Base-by-base conservation (phyloP, 179 eudicot species). In the Sideroxylon spinosum region DNA sequence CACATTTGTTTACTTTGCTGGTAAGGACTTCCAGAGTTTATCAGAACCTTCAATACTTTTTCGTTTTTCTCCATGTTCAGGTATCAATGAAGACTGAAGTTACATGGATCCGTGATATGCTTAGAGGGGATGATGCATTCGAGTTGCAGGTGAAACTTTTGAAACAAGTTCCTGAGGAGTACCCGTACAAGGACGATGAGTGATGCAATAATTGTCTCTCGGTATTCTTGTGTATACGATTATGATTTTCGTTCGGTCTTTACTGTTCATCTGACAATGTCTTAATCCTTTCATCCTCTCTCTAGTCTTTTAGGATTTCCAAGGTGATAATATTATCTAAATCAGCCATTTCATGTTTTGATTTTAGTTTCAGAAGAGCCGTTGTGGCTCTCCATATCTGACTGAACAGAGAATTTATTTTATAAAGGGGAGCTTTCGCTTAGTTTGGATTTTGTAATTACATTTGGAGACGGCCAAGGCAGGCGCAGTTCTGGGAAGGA, bases 21-120 rank as follows among this genome's bases (percentile, higher is more conserved):
- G 14, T 0, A 52, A 50, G 44, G 74, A 55, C 17, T 53, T 55
- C 16, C 44, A 37, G 44, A 37, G 2, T 37, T 37, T 37, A 37
- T 37, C 44, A 37, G 44, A 37, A 37, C 44, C 44, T 37, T 37
- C 44, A 37, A 37, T 37, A 37, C 44, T 37, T 37, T 37, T 16
- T 66, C 5, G n/a, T 59, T 61, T 59, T 53, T 29, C 61, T 55
- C 11, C 7, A 22, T 70, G 22, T 79, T 23, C 77, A 96, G 99
- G 99, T 96, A 26, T 96, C 97, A 9, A 94, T 96, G 99, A 96
- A 96, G 89, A 92, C 98, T 23, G 98, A 96, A 85, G 90, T 96
- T n/a, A 87, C 98, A 60, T 96, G 99, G 99, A 12, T 89, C 26
- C 92, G 95, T 22, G 98, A 94, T 81, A 86, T 94, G 98, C 94